Evolutionary conservation across 805 yeast genomes (phyloP).

Genomic region (Zygoascus bituminiphila): DNA sequence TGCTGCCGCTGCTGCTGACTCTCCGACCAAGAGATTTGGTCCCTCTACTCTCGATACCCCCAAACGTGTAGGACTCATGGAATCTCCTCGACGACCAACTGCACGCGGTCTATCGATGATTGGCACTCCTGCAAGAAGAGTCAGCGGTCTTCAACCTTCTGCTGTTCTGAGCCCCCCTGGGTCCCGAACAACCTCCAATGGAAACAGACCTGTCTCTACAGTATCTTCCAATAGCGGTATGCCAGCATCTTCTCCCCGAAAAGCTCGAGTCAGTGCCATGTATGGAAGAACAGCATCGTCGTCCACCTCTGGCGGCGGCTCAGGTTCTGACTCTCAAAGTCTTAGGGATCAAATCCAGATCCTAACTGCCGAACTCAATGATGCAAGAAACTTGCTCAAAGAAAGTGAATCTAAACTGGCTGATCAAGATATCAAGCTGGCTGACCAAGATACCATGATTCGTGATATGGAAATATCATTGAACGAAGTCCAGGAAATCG

Average conservation of each 20-base stretch:
- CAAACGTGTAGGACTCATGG: neutral
- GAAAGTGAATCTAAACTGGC: slow-evolving; percentile 3
- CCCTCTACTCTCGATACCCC: neutral
- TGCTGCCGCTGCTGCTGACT: neutral
- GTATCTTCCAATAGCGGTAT: neutral
- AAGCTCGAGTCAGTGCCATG: slow-evolving; percentile 3
- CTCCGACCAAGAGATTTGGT: neutral
- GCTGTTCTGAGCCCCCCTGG: neutral
- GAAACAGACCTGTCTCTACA: neutral
- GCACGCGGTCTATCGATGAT: neutral
- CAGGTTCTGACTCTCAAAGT: neutral
- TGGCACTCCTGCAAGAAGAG: neutral
- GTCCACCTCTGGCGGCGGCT: neutral
- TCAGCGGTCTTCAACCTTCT: neutral
- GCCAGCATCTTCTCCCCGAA: slow-evolving; percentile 1
- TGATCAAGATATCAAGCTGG: slow-evolving; percentile 29
- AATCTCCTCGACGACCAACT: neutral
- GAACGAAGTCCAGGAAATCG: slow-evolving; percentile 30
- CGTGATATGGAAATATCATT: slow-evolving; percentile 42
- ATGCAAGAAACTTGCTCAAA: slow-evolving; percentile 11
- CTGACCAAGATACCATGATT: slow-evolving; percentile 39
- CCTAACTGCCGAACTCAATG: slow-evolving; percentile 19
- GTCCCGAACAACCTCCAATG: neutral
- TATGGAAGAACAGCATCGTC: neutral
- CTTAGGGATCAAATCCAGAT: slow-evolving; percentile 8